phyloP scores from a whole-genome alignment of 2,329 filamentous ascomycete genomes.

The Epichloe elymi region DNA sequence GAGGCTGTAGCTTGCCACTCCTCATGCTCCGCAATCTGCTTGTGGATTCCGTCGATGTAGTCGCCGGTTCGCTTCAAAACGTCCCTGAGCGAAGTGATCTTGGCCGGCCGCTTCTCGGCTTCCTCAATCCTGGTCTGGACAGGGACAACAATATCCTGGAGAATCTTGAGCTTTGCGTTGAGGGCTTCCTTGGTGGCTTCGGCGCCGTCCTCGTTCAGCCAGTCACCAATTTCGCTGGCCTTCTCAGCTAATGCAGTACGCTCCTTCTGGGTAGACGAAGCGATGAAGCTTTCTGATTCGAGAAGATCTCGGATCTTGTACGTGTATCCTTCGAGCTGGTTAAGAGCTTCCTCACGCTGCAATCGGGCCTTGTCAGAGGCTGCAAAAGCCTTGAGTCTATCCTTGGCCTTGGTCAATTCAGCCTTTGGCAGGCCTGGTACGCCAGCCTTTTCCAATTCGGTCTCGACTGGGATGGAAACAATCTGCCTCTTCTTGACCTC shows the following conservation, averaged over 20 bases:
- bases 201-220: conserved; percentile 78
- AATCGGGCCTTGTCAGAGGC: conserved; percentile 67
- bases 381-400: conserved; percentile 73
- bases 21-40: conserved; percentile 57
- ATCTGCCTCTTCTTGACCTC: conserved; percentile 48
- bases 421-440: conserved; percentile 34
- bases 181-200: conserved; percentile 65
- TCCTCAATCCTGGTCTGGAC: conserved; percentile 67
- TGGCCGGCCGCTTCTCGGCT: conserved; percentile 53
- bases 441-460: conserved; percentile 36
- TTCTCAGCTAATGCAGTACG: conserved; percentile 54
- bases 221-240: conserved; percentile 62
- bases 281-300: conserved; percentile 61
- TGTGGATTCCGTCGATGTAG: conserved; percentile 57
- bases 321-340: conserved; percentile 85
- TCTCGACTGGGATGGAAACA: conserved; percentile 38
- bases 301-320: conserved; percentile 79
- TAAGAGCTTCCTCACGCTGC: conserved; percentile 73
- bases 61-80: conserved; percentile 57
- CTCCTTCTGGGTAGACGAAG: conserved; percentile 55
- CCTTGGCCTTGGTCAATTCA: conserved; percentile 41
- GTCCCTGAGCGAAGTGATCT: conserved; percentile 53
- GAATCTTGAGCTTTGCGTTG: conserved; percentile 59
- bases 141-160: conserved; percentile 67
- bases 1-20: conserved; percentile 39